Base-by-base conservation (phyloP, 2,329 filamentous ascomycete genomes). In the Coniochaeta sp. region DNA sequence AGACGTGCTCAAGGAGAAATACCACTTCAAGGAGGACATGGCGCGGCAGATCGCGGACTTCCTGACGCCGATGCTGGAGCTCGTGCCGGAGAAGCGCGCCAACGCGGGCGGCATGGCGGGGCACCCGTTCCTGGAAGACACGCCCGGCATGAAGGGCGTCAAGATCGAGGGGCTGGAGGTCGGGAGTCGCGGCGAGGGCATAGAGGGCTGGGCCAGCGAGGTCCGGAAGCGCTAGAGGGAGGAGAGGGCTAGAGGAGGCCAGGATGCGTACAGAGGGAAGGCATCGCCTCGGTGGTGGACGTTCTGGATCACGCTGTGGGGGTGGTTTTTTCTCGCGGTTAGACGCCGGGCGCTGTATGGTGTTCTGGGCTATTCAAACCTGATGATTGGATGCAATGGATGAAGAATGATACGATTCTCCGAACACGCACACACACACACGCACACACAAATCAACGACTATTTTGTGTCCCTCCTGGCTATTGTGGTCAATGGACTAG, bases 91-190 rank as follows among this genome's bases (percentile, higher is more conserved):
- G 62, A 90, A 91, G 74, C 82, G 95, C 44, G 95, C 95, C 12
- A 99, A 98, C 71, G 95, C 95, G 0, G 95, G 95, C 38, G 95
- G 95, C 6, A 98, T 98, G 95, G 88, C 90, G 4, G 88, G 89
- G 7, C 91, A 96, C 67, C 72, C 79, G 6, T 98, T 93, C 83
- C 75, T 98, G 66, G 86, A 90, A 63, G 89, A 92, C 65, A 93
- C 93, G 3, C 88, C 89, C 36, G 93, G 93, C 8, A 98, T 99
- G 93, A 88, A 93, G 68, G 84, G 82, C 12, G 76, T 93, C 60
- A 87, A 84, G 71, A 81, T 97, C 63, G 85, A 89, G 17, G 83
- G 82, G 0, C 80, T 97, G 34, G 78, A 86, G 56, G 89, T 96
- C 1, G 92, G 92, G 7, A 91, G 88, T 64, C 87, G 86, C 61